A percentile compares a stretch with the other conserved stretches of the same genome.
Evolutionary conservation across 352 stramenopile genomes (phyloP).

Genomic region (Globisporangium emineosum): DNA sequence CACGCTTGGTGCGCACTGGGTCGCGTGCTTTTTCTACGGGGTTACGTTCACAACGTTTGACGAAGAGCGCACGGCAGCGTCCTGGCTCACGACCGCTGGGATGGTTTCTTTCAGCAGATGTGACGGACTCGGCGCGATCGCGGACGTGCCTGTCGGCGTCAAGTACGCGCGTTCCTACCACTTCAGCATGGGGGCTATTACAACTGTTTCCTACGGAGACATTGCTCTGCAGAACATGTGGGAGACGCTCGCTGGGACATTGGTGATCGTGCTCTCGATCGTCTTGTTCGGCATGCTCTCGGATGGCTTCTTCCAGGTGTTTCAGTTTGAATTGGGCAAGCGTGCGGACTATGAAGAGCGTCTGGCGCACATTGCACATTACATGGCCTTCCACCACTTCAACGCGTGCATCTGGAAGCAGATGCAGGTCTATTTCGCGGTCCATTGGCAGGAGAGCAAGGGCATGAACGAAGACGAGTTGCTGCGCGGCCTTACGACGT

Average conservation of each 20-base stretch:
- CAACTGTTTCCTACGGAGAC: slow-evolving; percentile 40
- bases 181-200: slow-evolving; percentile 39
- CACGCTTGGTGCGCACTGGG: slow-evolving; percentile 25
- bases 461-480: slow-evolving; percentile 43
- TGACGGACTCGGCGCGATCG: slow-evolving; percentile 17
- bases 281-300: slow-evolving; percentile 42
- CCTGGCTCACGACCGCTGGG: slow-evolving; percentile 19
- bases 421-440: slow-evolving; percentile 45
- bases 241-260: slow-evolving; percentile 25
- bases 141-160: slow-evolving; percentile 13
- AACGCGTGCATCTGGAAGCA: slow-evolving; percentile 35
- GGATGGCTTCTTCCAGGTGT: slow-evolving; percentile 43
- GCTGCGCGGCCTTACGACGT: slow-evolving; percentile 31
- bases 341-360: slow-evolving; percentile 48
- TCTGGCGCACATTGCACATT: slow-evolving; percentile 29
- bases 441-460: slow-evolving; percentile 44
- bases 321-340: slow-evolving; percentile 42
- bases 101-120: slow-evolving; percentile 29
- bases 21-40: slow-evolving; percentile 25
- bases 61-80: not conserved
- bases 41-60: slow-evolving; percentile 18
- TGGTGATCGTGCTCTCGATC: slow-evolving; percentile 42
- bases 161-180: slow-evolving; percentile 34
- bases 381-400: slow-evolving; percentile 43
- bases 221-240: slow-evolving; percentile 31